Conservation (phyloP, 345 rosid genomes). For the Erysimum cheiranthoides region DNA sequence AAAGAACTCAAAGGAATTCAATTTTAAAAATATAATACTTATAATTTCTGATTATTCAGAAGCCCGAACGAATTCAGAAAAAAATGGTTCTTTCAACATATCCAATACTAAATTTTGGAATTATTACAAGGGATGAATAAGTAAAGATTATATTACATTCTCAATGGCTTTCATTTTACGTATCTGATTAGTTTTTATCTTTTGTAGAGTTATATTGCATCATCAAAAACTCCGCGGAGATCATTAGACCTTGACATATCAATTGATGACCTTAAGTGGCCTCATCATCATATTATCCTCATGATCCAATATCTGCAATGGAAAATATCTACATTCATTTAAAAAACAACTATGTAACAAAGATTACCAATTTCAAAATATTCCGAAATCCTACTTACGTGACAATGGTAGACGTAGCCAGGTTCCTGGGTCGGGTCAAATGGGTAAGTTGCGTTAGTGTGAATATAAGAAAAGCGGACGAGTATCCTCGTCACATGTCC, state of each 20-base stretch:
- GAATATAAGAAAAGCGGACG: slow-evolving; percentile 70
- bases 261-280: slow-evolving; percentile 63
- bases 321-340: neutral
- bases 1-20: neutral
- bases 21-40: neutral
- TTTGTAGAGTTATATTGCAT: slow-evolving; percentile 9
- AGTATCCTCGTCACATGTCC: slow-evolving; percentile 68
- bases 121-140: neutral
- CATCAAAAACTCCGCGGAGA: slow-evolving; percentile 10
- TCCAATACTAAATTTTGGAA: neutral
- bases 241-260: slow-evolving; percentile 35
- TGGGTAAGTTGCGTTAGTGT: slow-evolving; percentile 65
- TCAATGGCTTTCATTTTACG: neutral
- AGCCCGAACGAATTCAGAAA: neutral
- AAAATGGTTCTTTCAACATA: neutral
- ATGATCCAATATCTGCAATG: slow-evolving; percentile 78
- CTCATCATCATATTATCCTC: slow-evolving; percentile 96
- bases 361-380: neutral
- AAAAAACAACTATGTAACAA: neutral
- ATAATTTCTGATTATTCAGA: neutral
- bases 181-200: neutral
- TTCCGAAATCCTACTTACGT: slow-evolving; percentile 56
- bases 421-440: slow-evolving; percentile 83
- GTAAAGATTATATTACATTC: neutral
- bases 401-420: slow-evolving; percentile 95